Base-by-base conservation (phyloP, 2,329 filamentous ascomycete genomes). In the Aotearoamyces nothofagi region DNA sequence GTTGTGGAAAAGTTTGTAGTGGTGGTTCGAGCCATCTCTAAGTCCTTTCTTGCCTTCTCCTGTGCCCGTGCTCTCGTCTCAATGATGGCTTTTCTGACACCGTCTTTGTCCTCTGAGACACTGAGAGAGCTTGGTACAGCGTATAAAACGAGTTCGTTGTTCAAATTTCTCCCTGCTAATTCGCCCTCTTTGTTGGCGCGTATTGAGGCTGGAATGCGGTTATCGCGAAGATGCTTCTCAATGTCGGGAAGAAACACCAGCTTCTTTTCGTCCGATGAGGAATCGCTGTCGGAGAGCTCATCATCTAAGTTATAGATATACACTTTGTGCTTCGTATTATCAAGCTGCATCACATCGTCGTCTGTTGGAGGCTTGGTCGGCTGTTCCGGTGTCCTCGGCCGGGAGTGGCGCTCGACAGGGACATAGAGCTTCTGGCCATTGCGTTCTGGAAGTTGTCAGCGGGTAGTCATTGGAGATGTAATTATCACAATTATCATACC, bases 251-350 rank as follows among this genome's bases (percentile, higher is more conserved):
- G 65, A 57, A 94, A 84, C 46, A 86, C 63, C 26, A 92, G 66
- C 39, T 60, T 66, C 13, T 68, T 60, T 28, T 60, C 55, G 32
- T 72, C 63, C 23, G 69, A 60, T n/a, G n/a, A n/a, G 26, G 62
- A 57, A 35, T 78, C 70, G 15, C 65, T 58, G 39, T 77, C 72
- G 9, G 77, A 76, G 26, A 96, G 67, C 55, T 96, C 87, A 42
- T 78, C 78, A 48, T 92, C 84, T 7, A 98, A 63, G 53, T 92
- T 75, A 59, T 86, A 77, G 42, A 98, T 84, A 61, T 90, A 94
- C 35, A 94, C 72, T 47, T 78, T 81, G 57, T 92, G 66, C 44
- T 80, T 79, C 17, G 80, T 43, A 54, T 93, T 77, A 55, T 96
- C 86, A 35, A 96, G 51, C 33, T 78, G 67, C 87, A 96, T 94